Conservation (phyloP, 108 stramenopile species). For the Nitzschia palea region DNA sequence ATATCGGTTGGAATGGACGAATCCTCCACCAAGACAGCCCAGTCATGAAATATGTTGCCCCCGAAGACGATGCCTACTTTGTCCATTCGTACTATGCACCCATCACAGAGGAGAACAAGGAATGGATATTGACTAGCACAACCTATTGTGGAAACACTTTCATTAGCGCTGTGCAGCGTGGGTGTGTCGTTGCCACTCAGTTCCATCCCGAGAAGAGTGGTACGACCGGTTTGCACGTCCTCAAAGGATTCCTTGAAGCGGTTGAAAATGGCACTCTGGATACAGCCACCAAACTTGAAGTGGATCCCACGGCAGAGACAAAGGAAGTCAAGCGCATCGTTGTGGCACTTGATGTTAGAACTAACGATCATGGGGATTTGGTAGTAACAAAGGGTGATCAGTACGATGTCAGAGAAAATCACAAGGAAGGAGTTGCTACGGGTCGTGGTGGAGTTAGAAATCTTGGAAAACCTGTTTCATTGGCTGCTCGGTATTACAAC, state of each 20-base stretch:
- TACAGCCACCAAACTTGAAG: constrained; percentile 47
- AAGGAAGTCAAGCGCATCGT: constrained; percentile 88
- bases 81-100: constrained; percentile 96
- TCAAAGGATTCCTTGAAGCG: constrained; percentile 88
- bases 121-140: constrained; percentile 90
- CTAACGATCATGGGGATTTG: constrained; percentile 95
- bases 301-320: constrained; percentile 49
- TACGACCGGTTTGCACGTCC: constrained; percentile 75
- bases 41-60: constrained; percentile 58
- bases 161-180: constrained; percentile 88
- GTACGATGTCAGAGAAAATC: constrained; percentile 96
- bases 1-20: constrained; percentile 99
- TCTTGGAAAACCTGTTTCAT: constrained; percentile 94
- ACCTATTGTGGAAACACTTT: constrained; percentile 85
- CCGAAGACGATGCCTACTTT: constrained; percentile 85
- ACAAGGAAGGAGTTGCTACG: constrained; percentile 56
- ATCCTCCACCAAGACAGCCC: constrained; percentile 73
- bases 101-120: constrained; percentile 68
- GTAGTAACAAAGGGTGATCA: constrained; percentile 99
- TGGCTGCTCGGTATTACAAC: constrained; percentile 91
- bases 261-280: constrained; percentile 75
- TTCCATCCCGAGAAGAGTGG: constrained; percentile 99
- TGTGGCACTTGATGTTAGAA: constrained; percentile 94
- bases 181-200: constrained; percentile 92
- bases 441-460: constrained; percentile 94